Conservation (phyloP, 116 monocot genomes). For the Dioscorea cayenensis region DNA sequence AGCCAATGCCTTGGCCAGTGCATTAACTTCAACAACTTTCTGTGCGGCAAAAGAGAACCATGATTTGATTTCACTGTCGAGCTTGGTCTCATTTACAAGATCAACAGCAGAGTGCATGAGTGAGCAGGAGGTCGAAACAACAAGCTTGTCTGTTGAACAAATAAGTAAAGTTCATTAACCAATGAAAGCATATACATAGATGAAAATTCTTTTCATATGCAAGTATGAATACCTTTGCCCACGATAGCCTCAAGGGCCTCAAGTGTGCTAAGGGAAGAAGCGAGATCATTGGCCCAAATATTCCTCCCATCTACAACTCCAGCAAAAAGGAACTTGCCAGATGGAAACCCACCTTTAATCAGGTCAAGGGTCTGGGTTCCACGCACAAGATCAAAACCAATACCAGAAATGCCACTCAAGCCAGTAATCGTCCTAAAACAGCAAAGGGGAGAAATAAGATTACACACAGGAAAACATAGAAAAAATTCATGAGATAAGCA, state of each 20-base stretch:
- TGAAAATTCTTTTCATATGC: neutral
- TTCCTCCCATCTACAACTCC: slow-evolving; percentile 75
- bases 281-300: slow-evolving; percentile 68
- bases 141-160: slow-evolving; percentile 46
- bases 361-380: slow-evolving; percentile 58
- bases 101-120: slow-evolving; percentile 68
- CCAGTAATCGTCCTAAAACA: slow-evolving; percentile 45
- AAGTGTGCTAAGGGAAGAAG: slow-evolving; percentile 45
- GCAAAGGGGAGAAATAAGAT: neutral
- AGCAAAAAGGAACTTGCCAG: slow-evolving; percentile 62
- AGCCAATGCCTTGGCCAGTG: slow-evolving; percentile 58
- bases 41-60: slow-evolving; percentile 78
- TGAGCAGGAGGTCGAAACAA: slow-evolving; percentile 67
- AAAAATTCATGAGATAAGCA: neutral
- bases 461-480: neutral
- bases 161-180: neutral
- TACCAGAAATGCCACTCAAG: slow-evolving; percentile 42
- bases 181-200: neutral
- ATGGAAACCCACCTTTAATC: slow-evolving; percentile 55
- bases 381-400: slow-evolving; percentile 70
- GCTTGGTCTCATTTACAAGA: slow-evolving; percentile 55
- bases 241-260: slow-evolving; percentile 43
- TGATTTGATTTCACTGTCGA: slow-evolving; percentile 68
- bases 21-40: slow-evolving; percentile 65
- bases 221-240: slow-evolving; percentile 45